A percentile compares a stretch with the other conserved stretches of the same genome.
These are phyloP conservation scores for Debaryomyces coudertii DNA, from an alignment of 1,139 yeast genomes.

Conservation along the genomic window DNA sequence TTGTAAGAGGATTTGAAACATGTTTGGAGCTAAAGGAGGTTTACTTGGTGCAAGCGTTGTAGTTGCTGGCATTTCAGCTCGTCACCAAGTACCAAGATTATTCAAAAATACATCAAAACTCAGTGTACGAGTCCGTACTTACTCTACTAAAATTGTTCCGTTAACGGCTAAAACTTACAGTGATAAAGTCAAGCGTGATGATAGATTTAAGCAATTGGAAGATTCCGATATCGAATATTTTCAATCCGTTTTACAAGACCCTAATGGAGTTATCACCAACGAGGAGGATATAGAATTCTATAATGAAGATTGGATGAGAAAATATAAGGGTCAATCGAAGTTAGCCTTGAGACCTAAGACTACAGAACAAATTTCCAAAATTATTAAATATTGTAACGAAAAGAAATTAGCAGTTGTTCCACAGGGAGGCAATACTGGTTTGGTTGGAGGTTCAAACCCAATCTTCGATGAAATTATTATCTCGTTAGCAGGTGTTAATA, in stretches of 20 bases:
- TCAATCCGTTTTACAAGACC: slow-evolving; percentile 54
- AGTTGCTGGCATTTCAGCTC: slow-evolving; percentile 2
- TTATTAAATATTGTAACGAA: slow-evolving; percentile 81
- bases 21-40: slow-evolving; percentile 8
- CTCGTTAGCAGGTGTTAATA: slow-evolving; percentile 70
- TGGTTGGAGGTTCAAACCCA: slow-evolving; percentile 94
- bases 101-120: slow-evolving; percentile 5
- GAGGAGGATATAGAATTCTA: slow-evolving; percentile 67
- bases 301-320: slow-evolving; percentile 97
- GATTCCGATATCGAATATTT: slow-evolving; percentile 65
- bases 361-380: slow-evolving; percentile 74
- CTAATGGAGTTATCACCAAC: slow-evolving; percentile 53
- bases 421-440: slow-evolving; percentile 96
- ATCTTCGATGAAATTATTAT: slow-evolving; percentile 88
- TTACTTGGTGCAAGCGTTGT: neutral
- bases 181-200: slow-evolving; percentile 50
- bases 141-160: slow-evolving; percentile 49
- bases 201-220: slow-evolving; percentile 49
- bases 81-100: slow-evolving; percentile 2
- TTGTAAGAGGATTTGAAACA: neutral
- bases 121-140: slow-evolving; percentile 11
- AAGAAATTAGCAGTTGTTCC: slow-evolving; percentile 85
- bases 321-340: slow-evolving; percentile 84
- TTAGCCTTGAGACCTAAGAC: slow-evolving; percentile 85
- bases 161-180: slow-evolving; percentile 69